These are phyloP conservation scores for Populus hybrid DNA, from an alignment of 441 rosid species.

Conservation along the genomic window DNA sequence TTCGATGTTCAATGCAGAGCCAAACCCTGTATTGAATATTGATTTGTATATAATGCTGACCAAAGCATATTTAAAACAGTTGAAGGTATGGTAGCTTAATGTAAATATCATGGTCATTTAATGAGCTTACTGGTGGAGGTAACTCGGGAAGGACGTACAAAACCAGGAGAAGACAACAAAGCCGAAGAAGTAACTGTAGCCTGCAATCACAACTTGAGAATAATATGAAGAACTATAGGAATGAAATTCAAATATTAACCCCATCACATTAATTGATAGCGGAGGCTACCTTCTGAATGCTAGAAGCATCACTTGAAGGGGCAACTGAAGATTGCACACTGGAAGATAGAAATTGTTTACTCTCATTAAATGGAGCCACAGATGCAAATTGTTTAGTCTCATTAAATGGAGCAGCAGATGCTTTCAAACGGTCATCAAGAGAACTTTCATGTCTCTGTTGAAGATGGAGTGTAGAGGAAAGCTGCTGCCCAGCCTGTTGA, in stretches of 20 bases:
- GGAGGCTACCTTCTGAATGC: constrained; percentile 51
- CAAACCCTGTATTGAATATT: constrained; percentile 61
- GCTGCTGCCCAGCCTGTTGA: constrained; percentile 49
- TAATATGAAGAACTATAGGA: not conserved
- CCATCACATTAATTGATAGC: constrained; percentile 3
- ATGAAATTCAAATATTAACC: not conserved
- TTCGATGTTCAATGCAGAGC: constrained; percentile 97
- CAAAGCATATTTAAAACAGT: not conserved
- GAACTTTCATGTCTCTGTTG: constrained; percentile 59
- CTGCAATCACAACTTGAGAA: constrained; percentile 37
- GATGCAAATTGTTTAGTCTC: constrained; percentile 53
- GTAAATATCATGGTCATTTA: not conserved
- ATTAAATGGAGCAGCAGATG: constrained; percentile 34
- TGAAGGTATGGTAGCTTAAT: not conserved
- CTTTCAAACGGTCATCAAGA: constrained; percentile 56
- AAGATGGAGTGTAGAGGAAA: constrained; percentile 49
- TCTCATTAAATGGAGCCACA: constrained; percentile 42
- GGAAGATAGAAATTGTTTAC: constrained; percentile 46
- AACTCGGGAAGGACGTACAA: constrained; percentile 65
- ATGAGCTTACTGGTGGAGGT: constrained; percentile 70
- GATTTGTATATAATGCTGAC: not conserved
- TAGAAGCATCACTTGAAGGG: constrained; percentile 49
- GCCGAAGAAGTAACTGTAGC: constrained; percentile 36
- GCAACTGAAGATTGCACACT: constrained; percentile 40
- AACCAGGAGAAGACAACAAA: constrained; percentile 55